A percentile compares a stretch with the other conserved stretches of the same genome.
Conservation (phyloP, 371 early-diverging fungal genomes). For the Mortierella sp. region DNA sequence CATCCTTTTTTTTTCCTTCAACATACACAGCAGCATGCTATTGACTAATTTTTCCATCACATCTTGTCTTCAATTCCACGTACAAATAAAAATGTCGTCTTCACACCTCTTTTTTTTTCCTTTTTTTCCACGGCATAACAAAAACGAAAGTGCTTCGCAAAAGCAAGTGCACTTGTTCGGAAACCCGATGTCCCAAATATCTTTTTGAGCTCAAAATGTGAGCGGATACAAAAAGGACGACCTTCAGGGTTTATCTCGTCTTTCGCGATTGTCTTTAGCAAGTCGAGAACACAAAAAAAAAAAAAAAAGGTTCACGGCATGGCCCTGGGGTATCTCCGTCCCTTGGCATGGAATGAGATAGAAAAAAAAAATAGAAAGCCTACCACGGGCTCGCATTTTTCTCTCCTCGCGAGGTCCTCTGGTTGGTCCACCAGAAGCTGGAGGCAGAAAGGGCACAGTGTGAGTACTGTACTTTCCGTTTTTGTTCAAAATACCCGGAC, state of each 20-base stretch:
- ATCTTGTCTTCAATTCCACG: background rate
- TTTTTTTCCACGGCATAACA: background rate
- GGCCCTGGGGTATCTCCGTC: background rate
- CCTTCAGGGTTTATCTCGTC: slow-evolving; percentile 10
- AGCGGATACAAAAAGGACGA: slow-evolving; percentile 3
- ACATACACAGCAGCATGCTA: background rate
- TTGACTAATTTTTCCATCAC: background rate
- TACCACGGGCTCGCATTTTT: slow-evolving; percentile 10
- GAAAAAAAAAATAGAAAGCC: background rate
- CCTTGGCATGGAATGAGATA: background rate
- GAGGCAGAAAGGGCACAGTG: background rate
- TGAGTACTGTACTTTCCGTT: background rate
- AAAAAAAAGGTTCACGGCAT: background rate
- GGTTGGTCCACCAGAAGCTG: background rate
- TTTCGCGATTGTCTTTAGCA: background rate
- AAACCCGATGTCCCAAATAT: background rate
- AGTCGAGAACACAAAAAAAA: slow-evolving; percentile 2
- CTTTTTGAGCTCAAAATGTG: background rate
- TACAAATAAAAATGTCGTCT: background rate
- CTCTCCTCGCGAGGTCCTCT: background rate
- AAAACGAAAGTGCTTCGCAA: background rate
- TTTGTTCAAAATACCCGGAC: background rate
- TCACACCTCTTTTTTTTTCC: background rate
- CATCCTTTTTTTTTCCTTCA: background rate
- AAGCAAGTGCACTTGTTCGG: background rate